These are phyloP conservation scores for Fusarium incarnatum DNA, from an alignment of 2,329 filamentous ascomycete species.

Conservation along the genomic window DNA sequence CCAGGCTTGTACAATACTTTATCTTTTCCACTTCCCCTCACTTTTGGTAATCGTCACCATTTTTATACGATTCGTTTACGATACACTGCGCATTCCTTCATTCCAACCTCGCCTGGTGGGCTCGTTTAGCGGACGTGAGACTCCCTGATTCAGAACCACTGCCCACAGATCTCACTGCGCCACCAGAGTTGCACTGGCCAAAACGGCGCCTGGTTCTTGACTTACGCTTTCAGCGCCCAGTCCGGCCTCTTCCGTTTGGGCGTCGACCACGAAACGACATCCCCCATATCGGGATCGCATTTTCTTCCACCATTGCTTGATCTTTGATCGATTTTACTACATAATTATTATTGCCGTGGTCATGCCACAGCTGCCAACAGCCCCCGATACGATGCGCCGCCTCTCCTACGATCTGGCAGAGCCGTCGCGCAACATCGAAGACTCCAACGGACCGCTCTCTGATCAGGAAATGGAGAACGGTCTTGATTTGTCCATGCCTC, in stretches of 20 bases:
- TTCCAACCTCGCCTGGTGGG: conserved; percentile 26
- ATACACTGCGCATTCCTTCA: conserved; percentile 26
- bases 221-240: conserved; percentile 26
- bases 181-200: conserved; percentile 29
- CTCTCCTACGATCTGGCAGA: conserved; percentile 57
- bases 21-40: neutral
- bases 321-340: conserved; percentile 2
- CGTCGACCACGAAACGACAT: conserved; percentile 10
- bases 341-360: neutral
- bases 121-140: conserved; percentile 32
- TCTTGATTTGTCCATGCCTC: conserved; percentile 55
- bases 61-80: conserved; percentile 10
- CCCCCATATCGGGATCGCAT: conserved; percentile 5
- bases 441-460: conserved; percentile 48
- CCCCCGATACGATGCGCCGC: conserved; percentile 56
- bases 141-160: conserved; percentile 30
- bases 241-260: conserved; percentile 17
- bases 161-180: conserved; percentile 36
- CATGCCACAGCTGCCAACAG: conserved; percentile 38
- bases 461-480: conserved; percentile 50
- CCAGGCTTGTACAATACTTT: conserved; percentile 14
- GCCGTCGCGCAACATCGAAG: conserved; percentile 55
- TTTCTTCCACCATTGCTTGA: conserved; percentile 9
- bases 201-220: conserved; percentile 13
- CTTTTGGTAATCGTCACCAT: neutral